Percentiles rank a stretch among this genome's conserved stretches.
Evolutionary conservation across 202 grass and related monocot genomes (phyloP).

Genomic region (Digitaria exilis): DNA sequence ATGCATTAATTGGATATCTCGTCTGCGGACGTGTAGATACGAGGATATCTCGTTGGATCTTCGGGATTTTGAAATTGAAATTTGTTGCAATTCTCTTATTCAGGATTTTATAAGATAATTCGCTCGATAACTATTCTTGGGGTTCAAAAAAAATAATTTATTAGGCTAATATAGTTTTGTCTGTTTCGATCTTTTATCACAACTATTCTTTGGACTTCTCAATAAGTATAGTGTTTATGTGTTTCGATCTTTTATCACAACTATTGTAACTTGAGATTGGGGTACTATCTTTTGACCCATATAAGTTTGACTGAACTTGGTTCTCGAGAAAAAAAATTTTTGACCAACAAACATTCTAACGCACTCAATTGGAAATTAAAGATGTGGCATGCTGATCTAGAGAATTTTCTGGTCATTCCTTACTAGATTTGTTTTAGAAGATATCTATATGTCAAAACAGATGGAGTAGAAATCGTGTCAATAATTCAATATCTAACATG

Average conservation of each 20-base stretch:
- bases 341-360: neutral
- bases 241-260: no score
- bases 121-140: no score
- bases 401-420: neutral
- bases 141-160: no score
- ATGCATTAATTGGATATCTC: conserved; percentile 16
- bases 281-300: neutral
- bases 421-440: neutral
- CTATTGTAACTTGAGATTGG: no score
- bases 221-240: no score
- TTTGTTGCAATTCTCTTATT: neutral
- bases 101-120: no score
- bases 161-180: no score
- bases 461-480: neutral
- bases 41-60: neutral
- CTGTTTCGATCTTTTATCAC: no score
- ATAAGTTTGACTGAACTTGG: neutral
- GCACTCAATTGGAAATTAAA: neutral
- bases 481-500: neutral
- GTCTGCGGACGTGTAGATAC: neutral
- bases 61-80: neutral
- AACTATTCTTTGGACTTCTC: no score
- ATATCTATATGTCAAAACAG: neutral
- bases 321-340: neutral
- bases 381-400: neutral